Evolutionary conservation across 108 stramenopile genomes (phyloP).

Genomic region (Mediolabrus comicus): DNA sequence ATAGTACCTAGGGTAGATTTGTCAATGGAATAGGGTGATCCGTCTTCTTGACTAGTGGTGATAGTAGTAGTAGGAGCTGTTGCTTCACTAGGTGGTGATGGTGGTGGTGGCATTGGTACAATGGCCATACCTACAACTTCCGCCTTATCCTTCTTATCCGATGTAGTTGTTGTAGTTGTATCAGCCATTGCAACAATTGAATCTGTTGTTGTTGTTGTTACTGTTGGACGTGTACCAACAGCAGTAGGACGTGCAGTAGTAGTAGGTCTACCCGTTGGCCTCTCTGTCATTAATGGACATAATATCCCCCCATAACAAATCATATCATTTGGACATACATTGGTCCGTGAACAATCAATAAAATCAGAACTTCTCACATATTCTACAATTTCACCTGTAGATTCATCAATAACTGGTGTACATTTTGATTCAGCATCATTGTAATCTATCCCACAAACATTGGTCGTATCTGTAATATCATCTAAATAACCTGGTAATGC

Average conservation of each 20-base stretch:
- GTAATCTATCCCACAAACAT: conserved; percentile 26
- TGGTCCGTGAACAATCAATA: too few species aligned
- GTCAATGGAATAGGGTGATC: conserved; percentile 32
- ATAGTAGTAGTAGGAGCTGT: neutral
- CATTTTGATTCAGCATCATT: conserved; percentile 28
- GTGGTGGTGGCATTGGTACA: neutral
- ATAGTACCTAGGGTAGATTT: conserved; percentile 10
- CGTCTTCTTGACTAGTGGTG: neutral
- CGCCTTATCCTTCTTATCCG: conserved; percentile 21
- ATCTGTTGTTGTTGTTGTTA: too few species aligned
- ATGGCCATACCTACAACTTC: conserved; percentile 21
- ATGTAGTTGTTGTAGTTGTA: neutral
- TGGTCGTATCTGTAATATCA: neutral
- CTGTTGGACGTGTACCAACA: neutral
- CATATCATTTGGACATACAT: neutral
- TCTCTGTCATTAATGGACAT: conserved; percentile 13
- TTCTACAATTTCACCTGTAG: too few species aligned
- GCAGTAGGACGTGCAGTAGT: neutral
- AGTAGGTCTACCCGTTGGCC: conserved; percentile 5
- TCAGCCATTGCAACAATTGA: neutral
- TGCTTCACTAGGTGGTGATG: neutral
- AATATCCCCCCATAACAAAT: conserved; percentile 16
- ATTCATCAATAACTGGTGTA: too few species aligned
- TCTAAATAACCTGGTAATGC: neutral
- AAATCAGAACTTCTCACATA: too few species aligned